Evolutionary conservation across 805 yeast species (phyloP), one percentile per base, ranked within the genome.

Genomic region (Barnettozyma wickerhamii): DNA sequence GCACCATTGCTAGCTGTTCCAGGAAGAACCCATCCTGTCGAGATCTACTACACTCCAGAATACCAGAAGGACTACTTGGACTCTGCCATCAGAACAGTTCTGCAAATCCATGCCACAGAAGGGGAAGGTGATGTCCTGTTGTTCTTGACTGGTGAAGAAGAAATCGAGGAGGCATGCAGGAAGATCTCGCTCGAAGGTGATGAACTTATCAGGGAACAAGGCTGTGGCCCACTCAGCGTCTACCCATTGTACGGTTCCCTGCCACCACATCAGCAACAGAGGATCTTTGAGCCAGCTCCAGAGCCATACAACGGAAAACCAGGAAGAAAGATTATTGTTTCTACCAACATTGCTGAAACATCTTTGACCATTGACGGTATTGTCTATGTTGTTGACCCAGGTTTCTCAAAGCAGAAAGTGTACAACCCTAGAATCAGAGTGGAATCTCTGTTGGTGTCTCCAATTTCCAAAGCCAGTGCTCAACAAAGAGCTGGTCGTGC

Each of bases 401-500:
- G 99, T 1, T 93, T 91, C 60, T 84, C 95, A 14, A 91, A 91
- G 59, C 97, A 93, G 64, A 91, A 93, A 56, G 96, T 90, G 43
- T 91, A 89, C 66, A 93, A 91, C 60, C 98, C 99, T 37, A 77
- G 97, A 63, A 86, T 91, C 43, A 77, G 99, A 63, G 97, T 91
- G 23, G 97, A 91, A 64, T 88, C 97, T 1, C 71, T 91, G 52
- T 72, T 91, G 39, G 98, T 93, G 5, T 86, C 96, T 7, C 98
- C 98, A 28, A 90, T 93, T 47, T 90, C 98, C 10, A 90, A 89
- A 66, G 99, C 99, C 0, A 82, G 95, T 35, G 96, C 99, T 1
- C 96, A 91, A 66, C 99, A 91, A 66, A 79, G 99, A 65, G 98
- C 98, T 27, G 99, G 99, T 76, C 86, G 99, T 76, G 99, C 99